A percentile compares a stretch with the other conserved stretches of the same genome.
phyloP scores from a whole-genome alignment of 23 red algal genomes.

The Agarophyton chilense region DNA sequence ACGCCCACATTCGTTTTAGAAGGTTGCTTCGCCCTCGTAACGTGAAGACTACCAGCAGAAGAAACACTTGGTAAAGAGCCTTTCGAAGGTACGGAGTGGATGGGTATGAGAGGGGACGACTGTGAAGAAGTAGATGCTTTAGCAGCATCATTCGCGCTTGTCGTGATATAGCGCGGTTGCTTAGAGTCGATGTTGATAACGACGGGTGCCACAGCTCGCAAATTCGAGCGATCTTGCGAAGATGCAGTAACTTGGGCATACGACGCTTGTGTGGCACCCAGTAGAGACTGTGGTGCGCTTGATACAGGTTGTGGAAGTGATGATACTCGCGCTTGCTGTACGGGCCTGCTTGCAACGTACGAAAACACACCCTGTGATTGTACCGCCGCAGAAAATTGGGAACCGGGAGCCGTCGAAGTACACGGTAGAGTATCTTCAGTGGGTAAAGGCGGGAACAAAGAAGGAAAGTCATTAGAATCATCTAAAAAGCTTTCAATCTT shows the following conservation, averaged over 20 bases:
- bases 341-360: background rate
- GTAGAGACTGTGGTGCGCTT: background rate
- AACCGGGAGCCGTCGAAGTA: background rate
- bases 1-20: background rate
- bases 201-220: conserved; percentile 29
- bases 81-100: conserved; percentile 12
- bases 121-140: background rate
- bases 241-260: background rate
- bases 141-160: background rate
- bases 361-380: background rate
- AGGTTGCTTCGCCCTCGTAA: background rate
- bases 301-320: background rate
- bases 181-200: conserved; percentile 47
- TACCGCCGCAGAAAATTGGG: background rate
- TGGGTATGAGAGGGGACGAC: background rate
- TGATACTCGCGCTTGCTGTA: background rate
- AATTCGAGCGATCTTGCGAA: conserved; percentile 11
- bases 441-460: background rate
- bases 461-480: conserved; percentile 32
- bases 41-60: background rate
- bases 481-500: conserved; percentile 69
- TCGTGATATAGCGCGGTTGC: background rate
- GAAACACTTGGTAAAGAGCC: background rate
- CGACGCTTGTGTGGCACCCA: background rate
- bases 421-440: background rate